Conservation (phyloP, 2,329 filamentous ascomycete species). For the Grosmannia huntii region DNA sequence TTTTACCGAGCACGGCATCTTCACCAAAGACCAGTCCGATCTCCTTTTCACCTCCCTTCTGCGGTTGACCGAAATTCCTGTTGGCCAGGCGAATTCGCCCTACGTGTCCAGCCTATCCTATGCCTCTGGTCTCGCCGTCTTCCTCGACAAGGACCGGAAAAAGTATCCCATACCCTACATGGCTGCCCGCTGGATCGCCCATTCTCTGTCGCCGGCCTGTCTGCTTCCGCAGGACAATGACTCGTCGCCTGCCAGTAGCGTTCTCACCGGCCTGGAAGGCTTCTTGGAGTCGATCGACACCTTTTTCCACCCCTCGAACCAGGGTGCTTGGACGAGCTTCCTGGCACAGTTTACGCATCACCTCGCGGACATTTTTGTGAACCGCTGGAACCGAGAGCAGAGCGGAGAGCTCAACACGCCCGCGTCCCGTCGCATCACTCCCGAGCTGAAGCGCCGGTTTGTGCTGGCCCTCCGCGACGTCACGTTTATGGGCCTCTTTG, state of each 20-base stretch:
- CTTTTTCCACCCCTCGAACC: conserved; percentile 97
- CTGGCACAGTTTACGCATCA: conserved; percentile 86
- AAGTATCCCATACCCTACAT: conserved; percentile 88
- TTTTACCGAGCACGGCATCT: conserved; percentile 81
- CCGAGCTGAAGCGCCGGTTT: conserved; percentile 75
- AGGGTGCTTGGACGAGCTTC: conserved; percentile 80
- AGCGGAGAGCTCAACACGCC: conserved; percentile 86
- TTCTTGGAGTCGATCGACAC: conserved; percentile 92
- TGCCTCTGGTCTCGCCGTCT: conserved; percentile 67
- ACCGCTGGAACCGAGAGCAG: conserved; percentile 92
- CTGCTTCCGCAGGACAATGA: conserved; percentile 37
- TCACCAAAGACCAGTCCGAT: conserved; percentile 81
- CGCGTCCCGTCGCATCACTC: conserved; percentile 62
- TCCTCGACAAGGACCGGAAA: conserved; percentile 83
- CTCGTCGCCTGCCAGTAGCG: conserved; percentile 45
- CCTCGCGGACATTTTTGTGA: conserved; percentile 89
- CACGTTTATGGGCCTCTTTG: conserved; percentile 95
- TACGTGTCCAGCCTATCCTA: conserved; percentile 75
- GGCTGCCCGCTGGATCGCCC: conserved; percentile 84
- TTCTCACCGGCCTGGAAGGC: conserved; percentile 75
- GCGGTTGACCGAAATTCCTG: conserved; percentile 84
- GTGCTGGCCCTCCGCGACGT: conserved; percentile 83
- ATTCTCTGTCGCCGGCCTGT: conserved; percentile 79
- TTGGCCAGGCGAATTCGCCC: conserved; percentile 87
- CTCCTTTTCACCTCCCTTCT: conserved; percentile 87